These are phyloP conservation scores for Monilinia aucupariae DNA, from an alignment of 2,329 filamentous ascomycete species.

Conservation along the genomic window DNA sequence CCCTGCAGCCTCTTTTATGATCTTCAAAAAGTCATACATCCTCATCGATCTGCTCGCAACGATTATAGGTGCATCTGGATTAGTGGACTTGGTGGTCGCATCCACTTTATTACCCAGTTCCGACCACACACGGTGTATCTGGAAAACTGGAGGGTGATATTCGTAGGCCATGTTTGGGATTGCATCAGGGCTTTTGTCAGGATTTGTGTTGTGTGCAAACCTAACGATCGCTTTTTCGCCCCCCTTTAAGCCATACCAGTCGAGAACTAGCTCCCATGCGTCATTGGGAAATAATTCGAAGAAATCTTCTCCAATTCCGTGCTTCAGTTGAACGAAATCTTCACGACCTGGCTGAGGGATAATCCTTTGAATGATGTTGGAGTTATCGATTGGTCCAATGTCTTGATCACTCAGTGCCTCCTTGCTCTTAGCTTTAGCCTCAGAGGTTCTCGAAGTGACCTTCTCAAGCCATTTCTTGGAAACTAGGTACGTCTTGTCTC, in stretches of 20 bases:
- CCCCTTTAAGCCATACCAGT: slow-evolving; percentile 74
- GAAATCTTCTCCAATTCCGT: slow-evolving; percentile 61
- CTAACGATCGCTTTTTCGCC: slow-evolving; percentile 68
- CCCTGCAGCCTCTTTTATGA: slow-evolving; percentile 62
- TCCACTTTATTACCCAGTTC: slow-evolving; percentile 51
- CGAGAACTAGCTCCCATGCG: slow-evolving; percentile 74
- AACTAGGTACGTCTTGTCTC: slow-evolving; percentile 71
- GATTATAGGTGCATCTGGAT: slow-evolving; percentile 57
- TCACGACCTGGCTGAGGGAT: slow-evolving; percentile 46
- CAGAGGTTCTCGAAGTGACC: slow-evolving; percentile 61
- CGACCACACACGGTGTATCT: slow-evolving; percentile 71
- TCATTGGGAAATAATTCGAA: slow-evolving; percentile 72
- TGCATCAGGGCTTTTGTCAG: slow-evolving; percentile 42
- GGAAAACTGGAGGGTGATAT: slow-evolving; percentile 77
- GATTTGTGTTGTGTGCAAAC: slow-evolving; percentile 69
- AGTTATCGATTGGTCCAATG: slow-evolving; percentile 76
- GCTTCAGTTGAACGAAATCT: slow-evolving; percentile 68
- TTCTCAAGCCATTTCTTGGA: slow-evolving; percentile 73
- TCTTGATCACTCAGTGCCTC: slow-evolving; percentile 51
- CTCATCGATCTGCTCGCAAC: slow-evolving; percentile 65
- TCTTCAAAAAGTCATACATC: slow-evolving; percentile 69
- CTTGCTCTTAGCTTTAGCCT: slow-evolving; percentile 54
- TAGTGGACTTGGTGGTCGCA: slow-evolving; percentile 56
- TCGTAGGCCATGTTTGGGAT: slow-evolving; percentile 71
- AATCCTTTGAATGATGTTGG: slow-evolving; percentile 65